phyloP scores from a whole-genome alignment of 768 basidiomycete genomes.

The Suillus discolor region DNA sequence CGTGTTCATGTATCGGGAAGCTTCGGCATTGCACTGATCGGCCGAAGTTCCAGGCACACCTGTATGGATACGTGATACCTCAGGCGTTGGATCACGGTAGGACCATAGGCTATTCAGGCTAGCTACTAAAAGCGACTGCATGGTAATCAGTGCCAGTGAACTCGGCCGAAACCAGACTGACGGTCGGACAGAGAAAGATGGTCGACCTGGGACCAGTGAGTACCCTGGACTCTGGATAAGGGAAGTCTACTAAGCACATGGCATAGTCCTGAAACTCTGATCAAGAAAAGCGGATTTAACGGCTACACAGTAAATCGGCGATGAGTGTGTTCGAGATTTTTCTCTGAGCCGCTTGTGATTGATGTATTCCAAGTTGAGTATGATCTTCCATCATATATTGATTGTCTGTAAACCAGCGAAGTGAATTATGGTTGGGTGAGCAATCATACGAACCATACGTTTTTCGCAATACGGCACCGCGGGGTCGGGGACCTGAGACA shows the following conservation, averaged over 20 bases:
- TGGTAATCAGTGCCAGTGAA: background rate
- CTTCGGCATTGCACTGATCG: background rate
- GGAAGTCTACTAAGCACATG: background rate
- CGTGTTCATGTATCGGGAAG: background rate
- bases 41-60: background rate
- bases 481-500: background rate
- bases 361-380: background rate
- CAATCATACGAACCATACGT: background rate
- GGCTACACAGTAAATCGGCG: background rate
- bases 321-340: background rate
- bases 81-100: background rate
- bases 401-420: background rate
- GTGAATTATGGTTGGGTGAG: background rate
- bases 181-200: background rate
- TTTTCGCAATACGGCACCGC: conserved; percentile 2
- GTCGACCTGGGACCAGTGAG: background rate
- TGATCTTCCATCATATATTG: background rate
- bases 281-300: background rate
- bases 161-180: background rate
- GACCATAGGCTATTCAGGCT: background rate
- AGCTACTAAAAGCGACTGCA: background rate
- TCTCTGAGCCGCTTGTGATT: background rate
- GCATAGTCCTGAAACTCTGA: background rate
- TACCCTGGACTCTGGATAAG: background rate
- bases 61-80: no score